Base-by-base conservation (phyloP, 164 flowering plant species). In the Paratinospora sagittata region DNA sequence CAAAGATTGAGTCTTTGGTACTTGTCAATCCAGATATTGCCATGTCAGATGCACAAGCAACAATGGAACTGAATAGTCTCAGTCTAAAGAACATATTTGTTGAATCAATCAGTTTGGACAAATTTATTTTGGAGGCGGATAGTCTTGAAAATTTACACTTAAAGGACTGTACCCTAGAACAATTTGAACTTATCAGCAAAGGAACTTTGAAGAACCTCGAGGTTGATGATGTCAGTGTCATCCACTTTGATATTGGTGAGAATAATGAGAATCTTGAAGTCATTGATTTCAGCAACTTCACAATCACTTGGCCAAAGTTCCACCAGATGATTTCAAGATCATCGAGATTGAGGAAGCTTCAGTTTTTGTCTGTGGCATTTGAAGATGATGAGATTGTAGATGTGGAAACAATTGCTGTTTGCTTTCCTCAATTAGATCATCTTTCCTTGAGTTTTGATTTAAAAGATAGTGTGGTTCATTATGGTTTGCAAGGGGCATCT, bases 231-330 rank as follows among this genome's bases (percentile, higher is more conserved):
- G 95, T 89, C 36, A 89, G 93, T 79, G 90, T 90, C 30, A 76
- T 83, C 45, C 90, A 90, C 80, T 84, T 94, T 65, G 93, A 94
- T 74, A 87, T 92, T 74, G 91, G 96, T 27, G 98, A 92, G 72
- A 79, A 70, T 75, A 63, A 78, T 36, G 95, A 94, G 63, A 85
- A 86, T 81, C 90, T 94, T 68, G 97, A 92, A 82, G 74, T 85
- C 65, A 88, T 94, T 24, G 97, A 94, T 80, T 81, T 92, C n/a
- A 90, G 88, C 78, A 89, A 86, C 81, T 92, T 88, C 82, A 89
- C 97, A 21, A 85, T 90, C 64, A 81, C 82, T 74, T 92, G 95
- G 97, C 85, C 89, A 1, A 90, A 85, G 75, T 89, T 94, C 73
- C 87, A 83, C 67, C 90, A 83, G 27, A 87, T 89, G 90, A 90